Base-by-base conservation (phyloP, 495 filamentous ascomycete genomes). In the Chlorociboria aeruginascens region DNA sequence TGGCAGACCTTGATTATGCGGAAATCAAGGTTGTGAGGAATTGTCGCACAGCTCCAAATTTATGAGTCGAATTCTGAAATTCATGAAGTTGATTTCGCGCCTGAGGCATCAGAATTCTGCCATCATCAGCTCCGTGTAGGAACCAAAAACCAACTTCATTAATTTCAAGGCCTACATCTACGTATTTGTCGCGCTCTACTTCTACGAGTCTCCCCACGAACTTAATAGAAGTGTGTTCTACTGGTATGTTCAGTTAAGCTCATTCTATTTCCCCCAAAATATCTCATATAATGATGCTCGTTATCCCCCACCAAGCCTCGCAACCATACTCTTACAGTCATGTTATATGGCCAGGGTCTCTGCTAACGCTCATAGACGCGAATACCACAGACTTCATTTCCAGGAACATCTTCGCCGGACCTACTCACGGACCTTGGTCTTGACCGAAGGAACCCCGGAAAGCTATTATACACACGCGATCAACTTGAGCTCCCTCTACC, bases 391-490 rank as follows among this genome's bases (percentile, higher is more conserved):
- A 4, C 20, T 25, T 25, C 4, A 25, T 25, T 25, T 4, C 1
- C 20, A 4, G 4, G 4, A 25, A 25, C 20, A n/a, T 4, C 20
- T 25, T 4, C 20, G 2, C 20, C 20, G 20, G 1, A 25, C 20
- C 4, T 25, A 25, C 4, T 25, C 20, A 25, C 20, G 2, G 20
- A 25, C 4, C 20, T 25, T 1, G 20, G 20, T 4, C 40, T 38
- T 20, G 33, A 42, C 35, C 32, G 34, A 43, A 36, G 36, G 49
- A n/a, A n/a, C n/a, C n/a, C n/a, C n/a, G n/a, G n/a, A 32, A 40
- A 32, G 46, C 31, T 29, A 36, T 17, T 36, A 47, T 48, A 55
- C 54, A 58, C 56, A 59, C 56, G 56, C 56, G 56, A 59, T 59
- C 56, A 59, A 20, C 44, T 33, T 36, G 20, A 25, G 20, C 20